Evolutionary conservation across 2,329 filamentous ascomycete genomes (phyloP), one percentile per base, ranked within the genome.

Genomic region (Zymoseptoria passerinii): DNA sequence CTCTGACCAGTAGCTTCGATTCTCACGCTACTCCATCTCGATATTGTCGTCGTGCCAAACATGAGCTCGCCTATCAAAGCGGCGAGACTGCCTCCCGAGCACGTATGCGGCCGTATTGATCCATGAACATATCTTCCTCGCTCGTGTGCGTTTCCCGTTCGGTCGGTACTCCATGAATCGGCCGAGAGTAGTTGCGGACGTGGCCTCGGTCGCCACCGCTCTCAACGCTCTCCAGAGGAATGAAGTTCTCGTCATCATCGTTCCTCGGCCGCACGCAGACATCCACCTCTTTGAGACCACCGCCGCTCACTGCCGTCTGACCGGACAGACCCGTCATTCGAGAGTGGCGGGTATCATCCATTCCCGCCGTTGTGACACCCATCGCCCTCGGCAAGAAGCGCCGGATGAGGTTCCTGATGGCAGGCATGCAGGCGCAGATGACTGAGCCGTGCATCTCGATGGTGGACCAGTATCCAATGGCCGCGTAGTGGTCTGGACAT

Each of bases 341-440:
- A n/a, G 35, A 44, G 5, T 44, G 35, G 3, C 35, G 35, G 6
- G 35, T n/a, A 6, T 44, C 35, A 13, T 44, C 35, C 8, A 27
- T 40, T 5, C 51, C 53, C 5, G 49, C 44, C 10, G 48, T 52
- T 6, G 44, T 23, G 13, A 27, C 54, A 23, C 61, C 61, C 59
- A 63, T 63, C 9, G 58, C 19, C 18, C 35, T 57, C 7, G 61
- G 61, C 40, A 58, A 61, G 9, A 60, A 60, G 29, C 56, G 53
- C 9, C 61, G 57, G 29, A 63, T 55, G 10, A 63, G 29, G 48
- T 63, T 63, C 16, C 61, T 59, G 35, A 63, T 63, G 18, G 60
- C 62, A 8, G 62, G 62, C 60, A 63, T 63, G 53, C 62, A 63
- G 29, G 62, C 62, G 52, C 62, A 63, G 50, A 56, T 58, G 28